Evolutionary conservation across 1,284 basidiomycete species (phyloP), one percentile per base, ranked within the genome.

Genomic region (Pseudomicrostroma phylloplanum): DNA sequence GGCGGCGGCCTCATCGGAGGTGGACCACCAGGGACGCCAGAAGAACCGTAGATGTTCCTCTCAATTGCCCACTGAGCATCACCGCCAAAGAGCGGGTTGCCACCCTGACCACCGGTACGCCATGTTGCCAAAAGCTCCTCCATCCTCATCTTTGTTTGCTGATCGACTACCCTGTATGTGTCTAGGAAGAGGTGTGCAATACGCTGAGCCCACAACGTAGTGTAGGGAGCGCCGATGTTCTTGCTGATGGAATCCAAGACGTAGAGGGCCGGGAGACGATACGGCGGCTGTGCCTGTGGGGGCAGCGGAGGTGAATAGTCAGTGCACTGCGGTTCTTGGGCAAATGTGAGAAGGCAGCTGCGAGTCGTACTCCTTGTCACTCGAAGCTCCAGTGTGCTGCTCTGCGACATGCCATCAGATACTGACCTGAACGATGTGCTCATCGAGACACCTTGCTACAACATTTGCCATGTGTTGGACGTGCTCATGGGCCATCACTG

Each of bases 261-360:
- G 80, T 98, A 99, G 72, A 97, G 90, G 0, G 90, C 85, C 0
- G 96, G 94, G 4, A 99, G 84, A 80, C 96, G 94, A 84, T 90
- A 88, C 81, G 87, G 87, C 13, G 89, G 87, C n/a, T 65, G 69
- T 2, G 65, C 66, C 62, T 70, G 40, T 6, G 15, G 62, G 6
- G 36, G 55, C 60, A 61, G 40, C n/a, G 15, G 9, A 48, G n/a
- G 59, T 58, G 6, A 61, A 61, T 49, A n/a, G 57, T 39, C 39
- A 56, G 51, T 42, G 1, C 39, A 43, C 30, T 11, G 26, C 43
- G 7, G 51, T n/a, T n/a, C 23, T 21, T 30, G 21, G 49, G 19
- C 19, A 57, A 21, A 30, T 36, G 30, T 3, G 9, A 17, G 39
- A 23, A 21, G 6, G 23, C 39, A 3, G 3, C 9, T 36, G 30